Base-by-base conservation (phyloP, 768 basidiomycete genomes). In the Podaxis rugospora region DNA sequence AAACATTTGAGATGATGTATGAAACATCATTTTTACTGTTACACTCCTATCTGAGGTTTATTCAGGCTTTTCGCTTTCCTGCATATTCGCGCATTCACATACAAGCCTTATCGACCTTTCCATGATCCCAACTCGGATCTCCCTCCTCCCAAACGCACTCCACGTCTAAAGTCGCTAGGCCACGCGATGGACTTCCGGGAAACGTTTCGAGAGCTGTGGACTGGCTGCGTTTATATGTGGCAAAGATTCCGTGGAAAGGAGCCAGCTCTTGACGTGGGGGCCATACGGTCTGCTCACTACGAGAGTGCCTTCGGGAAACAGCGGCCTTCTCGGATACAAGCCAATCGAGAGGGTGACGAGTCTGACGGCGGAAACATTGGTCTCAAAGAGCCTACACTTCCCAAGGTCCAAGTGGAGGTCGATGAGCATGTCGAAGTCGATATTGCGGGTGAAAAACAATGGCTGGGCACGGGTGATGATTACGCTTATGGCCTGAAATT, bases 1-100 rank as follows among this genome's bases (percentile, higher is more conserved):
- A 89, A 66, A 88, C 86, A 0, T 80, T 89, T 63, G 89, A 91
- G 71, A 91, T 92, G 90, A 83, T 82, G 87, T 87, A 67, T 18
- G 84, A 75, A 1, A 39, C 36, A 27, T 57, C 56, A 13, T 53
- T 40, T 40, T 7, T 21, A 50, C 44, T 64, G 42, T 53, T 4
- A 51, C 11, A 36, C 40, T n/a, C 60, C 68, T 55, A 62, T 53
- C 11, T 47, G 35, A 27, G 40, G 57, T 4, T 40, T 27, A 7
- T 27, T 2, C 66, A 86, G 86, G 69, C 64, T 87, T 25, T 89
- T 89, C 66, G 85, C 85, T 4, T 81, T 89, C 55, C 68, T 91
- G 4, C 90, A 93, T 70, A 76, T 93, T 69, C 76, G 78, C 50
- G 88, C 89, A 4, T 93, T 90, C 72, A 80, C 83, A 13, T 91